A percentile compares a stretch with the other conserved stretches of the same genome.
phyloP scores from a whole-genome alignment of 768 basidiomycete genomes.

The Termitomyces eurrhizus region DNA sequence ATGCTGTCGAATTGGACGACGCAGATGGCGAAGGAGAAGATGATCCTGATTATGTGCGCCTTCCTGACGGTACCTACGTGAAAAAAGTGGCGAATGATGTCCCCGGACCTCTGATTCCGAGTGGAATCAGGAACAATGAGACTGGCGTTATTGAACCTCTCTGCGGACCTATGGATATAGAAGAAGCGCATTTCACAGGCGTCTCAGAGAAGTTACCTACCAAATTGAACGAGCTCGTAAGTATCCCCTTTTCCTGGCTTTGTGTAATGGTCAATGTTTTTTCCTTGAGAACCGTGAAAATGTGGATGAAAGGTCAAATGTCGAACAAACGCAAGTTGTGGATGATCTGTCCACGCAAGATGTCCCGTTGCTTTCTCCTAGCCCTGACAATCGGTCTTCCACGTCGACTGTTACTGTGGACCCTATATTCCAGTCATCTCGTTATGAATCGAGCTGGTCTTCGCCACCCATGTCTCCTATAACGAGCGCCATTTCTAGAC shows the following conservation, averaged over 20 bases:
- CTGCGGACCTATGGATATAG: constrained; percentile 24
- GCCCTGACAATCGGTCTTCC: constrained; percentile 4
- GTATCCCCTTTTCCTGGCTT: constrained; percentile 9
- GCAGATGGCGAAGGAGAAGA: constrained; percentile 60
- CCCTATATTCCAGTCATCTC: constrained; percentile 7
- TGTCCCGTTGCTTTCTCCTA: constrained; percentile 5
- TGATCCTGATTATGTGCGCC: constrained; percentile 40
- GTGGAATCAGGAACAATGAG: constrained; percentile 55
- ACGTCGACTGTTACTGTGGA: constrained; percentile 4
- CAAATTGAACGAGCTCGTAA: constrained; percentile 54
- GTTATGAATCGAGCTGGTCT: constrained; percentile 4
- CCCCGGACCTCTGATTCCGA: constrained; percentile 33
- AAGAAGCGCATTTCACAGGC: constrained; percentile 49
- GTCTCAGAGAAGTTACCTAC: constrained; percentile 46
- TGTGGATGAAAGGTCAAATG: constrained; percentile 14
- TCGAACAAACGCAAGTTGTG: constrained; percentile 45
- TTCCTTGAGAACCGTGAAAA: constrained; percentile 10
- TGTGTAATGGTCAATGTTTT: not conserved
- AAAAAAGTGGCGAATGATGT: constrained; percentile 11
- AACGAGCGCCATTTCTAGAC: constrained; percentile 13
- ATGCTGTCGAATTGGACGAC: constrained; percentile 45
- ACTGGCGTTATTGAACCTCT: constrained; percentile 48
- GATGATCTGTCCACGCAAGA: constrained; percentile 12
- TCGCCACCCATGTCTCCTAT: constrained; percentile 11
- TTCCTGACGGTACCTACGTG: constrained; percentile 33